phyloP scores from a whole-genome alignment of 139 green algal genomes.

The Tetraselmis chui region DNA sequence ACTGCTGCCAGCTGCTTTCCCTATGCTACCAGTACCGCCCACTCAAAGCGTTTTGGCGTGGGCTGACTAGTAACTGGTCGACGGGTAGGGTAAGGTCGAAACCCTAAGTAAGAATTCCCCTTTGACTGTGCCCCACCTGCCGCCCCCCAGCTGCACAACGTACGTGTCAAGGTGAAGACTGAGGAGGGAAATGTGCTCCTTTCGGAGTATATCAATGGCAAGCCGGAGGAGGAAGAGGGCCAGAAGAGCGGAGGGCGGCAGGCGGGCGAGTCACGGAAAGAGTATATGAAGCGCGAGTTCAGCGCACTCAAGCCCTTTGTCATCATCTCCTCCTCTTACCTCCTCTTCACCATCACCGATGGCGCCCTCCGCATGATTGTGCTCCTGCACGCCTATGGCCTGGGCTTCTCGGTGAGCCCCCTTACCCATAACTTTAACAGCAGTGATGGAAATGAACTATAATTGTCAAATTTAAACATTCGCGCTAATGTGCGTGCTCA shows the following conservation, averaged over 20 bases:
- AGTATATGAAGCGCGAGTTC: constrained; percentile 27
- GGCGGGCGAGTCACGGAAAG: constrained; percentile 11
- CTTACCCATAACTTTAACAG: too few species aligned
- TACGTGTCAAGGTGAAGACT: neutral
- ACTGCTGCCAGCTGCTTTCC: too few species aligned
- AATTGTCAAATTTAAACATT: too few species aligned
- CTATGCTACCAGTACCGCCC: too few species aligned
- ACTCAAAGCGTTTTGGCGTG: too few species aligned
- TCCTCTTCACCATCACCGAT: constrained; percentile 78
- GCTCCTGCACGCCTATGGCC: constrained; percentile 73
- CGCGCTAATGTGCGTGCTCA: too few species aligned
- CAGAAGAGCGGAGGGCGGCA: constrained; percentile 15
- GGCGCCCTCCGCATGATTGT: constrained; percentile 78
- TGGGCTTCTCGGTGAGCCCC: constrained; percentile 48
- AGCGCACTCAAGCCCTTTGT: constrained; percentile 61
- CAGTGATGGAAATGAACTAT: too few species aligned
- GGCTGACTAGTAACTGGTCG: too few species aligned
- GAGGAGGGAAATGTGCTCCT: neutral
- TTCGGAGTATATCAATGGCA: neutral
- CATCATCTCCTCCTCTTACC: constrained; percentile 70
- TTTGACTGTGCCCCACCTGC: neutral
- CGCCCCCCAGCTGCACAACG: neutral
- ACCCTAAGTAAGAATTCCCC: too few species aligned
- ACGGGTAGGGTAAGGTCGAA: too few species aligned
- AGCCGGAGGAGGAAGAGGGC: neutral